Evolutionary conservation across 257 asterid genomes (phyloP).

Genomic region (Jasminum sambac): DNA sequence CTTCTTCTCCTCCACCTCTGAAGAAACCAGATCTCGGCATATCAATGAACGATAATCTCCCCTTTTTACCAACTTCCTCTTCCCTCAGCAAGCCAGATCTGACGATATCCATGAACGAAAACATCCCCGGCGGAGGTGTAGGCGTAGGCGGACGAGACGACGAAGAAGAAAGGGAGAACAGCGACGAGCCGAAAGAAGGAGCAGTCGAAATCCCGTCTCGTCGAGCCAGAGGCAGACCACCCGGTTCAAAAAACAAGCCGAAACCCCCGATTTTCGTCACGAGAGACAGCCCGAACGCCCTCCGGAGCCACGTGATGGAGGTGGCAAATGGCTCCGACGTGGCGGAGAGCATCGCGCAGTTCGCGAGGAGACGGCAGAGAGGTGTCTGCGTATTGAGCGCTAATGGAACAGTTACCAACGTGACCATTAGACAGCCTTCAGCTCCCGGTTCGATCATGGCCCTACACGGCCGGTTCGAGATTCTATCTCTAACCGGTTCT

Average conservation of each 20-base stretch:
- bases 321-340: conserved; percentile 61
- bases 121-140: conserved; percentile 22
- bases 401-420: conserved; percentile 59
- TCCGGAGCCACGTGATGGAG: conserved; percentile 66
- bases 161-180: conserved; percentile 40
- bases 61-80: conserved; percentile 21
- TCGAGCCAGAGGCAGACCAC: conserved; percentile 59
- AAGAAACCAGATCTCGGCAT: conserved; percentile 51
- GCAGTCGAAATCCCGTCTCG: conserved; percentile 50
- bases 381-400: conserved; percentile 70
- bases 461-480: conserved; percentile 60
- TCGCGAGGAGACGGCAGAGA: conserved; percentile 52
- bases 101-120: conserved; percentile 44
- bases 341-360: conserved; percentile 63
- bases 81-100: conserved; percentile 52
- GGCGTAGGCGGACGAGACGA: conserved; percentile 38
- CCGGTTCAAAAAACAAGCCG: conserved; percentile 68
- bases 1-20: conserved; percentile 34
- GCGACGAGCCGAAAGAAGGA: conserved; percentile 56
- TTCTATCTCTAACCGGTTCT: conserved; percentile 58
- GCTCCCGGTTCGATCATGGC: conserved; percentile 63
- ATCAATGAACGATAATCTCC: conserved; percentile 44
- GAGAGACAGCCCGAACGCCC: conserved; percentile 67
- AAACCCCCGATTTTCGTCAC: conserved; percentile 64
- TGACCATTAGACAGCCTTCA: conserved; percentile 57